phyloP scores from a whole-genome alignment of 768 basidiomycete species.

The Auriscalpium orientale region DNA sequence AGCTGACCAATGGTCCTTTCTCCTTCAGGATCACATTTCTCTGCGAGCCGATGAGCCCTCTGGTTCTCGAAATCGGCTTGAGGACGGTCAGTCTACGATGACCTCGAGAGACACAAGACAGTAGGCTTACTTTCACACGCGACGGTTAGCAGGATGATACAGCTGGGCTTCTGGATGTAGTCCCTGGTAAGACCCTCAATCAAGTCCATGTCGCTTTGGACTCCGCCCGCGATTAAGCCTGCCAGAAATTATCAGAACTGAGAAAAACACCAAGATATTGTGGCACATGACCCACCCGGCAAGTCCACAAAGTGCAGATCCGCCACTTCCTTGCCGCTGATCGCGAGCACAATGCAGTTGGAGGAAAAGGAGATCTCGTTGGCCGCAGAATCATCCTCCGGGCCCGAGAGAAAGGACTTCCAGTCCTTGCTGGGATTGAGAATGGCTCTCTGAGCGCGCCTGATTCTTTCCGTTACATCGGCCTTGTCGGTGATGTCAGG shows the following conservation, averaged over 20 bases:
- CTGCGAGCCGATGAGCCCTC: conserved; percentile 61
- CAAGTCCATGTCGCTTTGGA: conserved; percentile 44
- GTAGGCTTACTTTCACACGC: conserved; percentile 53
- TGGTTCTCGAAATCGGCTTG: conserved; percentile 79
- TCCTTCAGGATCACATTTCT: conserved; percentile 51
- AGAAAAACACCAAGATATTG: background rate
- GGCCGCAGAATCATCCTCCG: conserved; percentile 21
- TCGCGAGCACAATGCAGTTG: conserved; percentile 29
- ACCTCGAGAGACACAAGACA: background rate
- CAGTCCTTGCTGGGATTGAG: conserved; percentile 41
- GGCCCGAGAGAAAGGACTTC: conserved; percentile 32
- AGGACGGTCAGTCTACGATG: background rate
- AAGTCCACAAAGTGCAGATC: conserved; percentile 36
- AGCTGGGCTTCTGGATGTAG: conserved; percentile 56
- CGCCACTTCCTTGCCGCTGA: conserved; percentile 29
- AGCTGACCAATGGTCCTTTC: conserved; percentile 58
- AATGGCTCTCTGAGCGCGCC: conserved; percentile 58
- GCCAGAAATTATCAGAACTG: conserved; percentile 53
- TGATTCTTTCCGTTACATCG: conserved; percentile 58
- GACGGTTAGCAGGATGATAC: conserved; percentile 51
- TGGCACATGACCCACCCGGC: conserved; percentile 22
- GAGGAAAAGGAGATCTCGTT: conserved; percentile 26
- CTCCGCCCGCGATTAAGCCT: conserved; percentile 21
- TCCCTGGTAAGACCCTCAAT: conserved; percentile 49
- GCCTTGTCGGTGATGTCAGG: conserved; percentile 39